phyloP scores from a whole-genome alignment of 2,329 filamentous ascomycete genomes.

The Pseudogymnoascus sp. region DNA sequence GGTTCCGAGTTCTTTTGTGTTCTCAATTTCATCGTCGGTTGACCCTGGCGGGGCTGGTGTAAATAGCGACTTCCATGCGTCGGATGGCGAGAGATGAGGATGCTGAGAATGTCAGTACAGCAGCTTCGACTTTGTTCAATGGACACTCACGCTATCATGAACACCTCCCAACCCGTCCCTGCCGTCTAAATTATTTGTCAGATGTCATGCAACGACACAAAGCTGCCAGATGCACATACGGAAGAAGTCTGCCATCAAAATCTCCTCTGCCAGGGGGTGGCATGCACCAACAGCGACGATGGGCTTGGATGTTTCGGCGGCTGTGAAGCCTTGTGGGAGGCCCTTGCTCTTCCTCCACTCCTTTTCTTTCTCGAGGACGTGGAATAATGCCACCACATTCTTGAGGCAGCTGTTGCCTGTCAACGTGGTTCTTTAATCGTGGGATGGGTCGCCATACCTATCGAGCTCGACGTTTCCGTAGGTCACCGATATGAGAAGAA shows the following conservation, averaged over 20 bases:
- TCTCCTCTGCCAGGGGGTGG: constrained; percentile 74
- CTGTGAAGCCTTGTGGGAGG: constrained; percentile 60
- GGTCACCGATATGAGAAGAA: constrained; percentile 78
- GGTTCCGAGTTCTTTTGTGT: constrained; percentile 23
- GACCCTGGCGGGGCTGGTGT: constrained; percentile 34
- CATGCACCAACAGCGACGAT: constrained; percentile 81
- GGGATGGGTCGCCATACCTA: constrained; percentile 44
- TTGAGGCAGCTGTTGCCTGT: constrained; percentile 58
- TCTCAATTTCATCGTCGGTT: constrained; percentile 37
- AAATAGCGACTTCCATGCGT: constrained; percentile 67
- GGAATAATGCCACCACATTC: constrained; percentile 84
- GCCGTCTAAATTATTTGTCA: constrained; percentile 47
- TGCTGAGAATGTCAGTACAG: constrained; percentile 38
- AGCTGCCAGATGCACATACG: constrained; percentile 46
- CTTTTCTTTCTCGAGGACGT: constrained; percentile 83
- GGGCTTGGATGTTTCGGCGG: constrained; percentile 65
- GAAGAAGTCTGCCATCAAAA: constrained; percentile 76
- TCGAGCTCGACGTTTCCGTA: constrained; percentile 89
- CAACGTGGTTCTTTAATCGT: neutral
- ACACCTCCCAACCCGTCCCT: constrained; percentile 69
- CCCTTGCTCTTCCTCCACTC: constrained; percentile 69
- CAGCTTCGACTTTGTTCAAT: neutral
- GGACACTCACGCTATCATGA: constrained; percentile 44
- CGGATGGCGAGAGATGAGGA: constrained; percentile 64
- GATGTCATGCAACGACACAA: neutral